Conservation (phyloP, 495 filamentous ascomycete species). For the Aspergillus biplanus region DNA sequence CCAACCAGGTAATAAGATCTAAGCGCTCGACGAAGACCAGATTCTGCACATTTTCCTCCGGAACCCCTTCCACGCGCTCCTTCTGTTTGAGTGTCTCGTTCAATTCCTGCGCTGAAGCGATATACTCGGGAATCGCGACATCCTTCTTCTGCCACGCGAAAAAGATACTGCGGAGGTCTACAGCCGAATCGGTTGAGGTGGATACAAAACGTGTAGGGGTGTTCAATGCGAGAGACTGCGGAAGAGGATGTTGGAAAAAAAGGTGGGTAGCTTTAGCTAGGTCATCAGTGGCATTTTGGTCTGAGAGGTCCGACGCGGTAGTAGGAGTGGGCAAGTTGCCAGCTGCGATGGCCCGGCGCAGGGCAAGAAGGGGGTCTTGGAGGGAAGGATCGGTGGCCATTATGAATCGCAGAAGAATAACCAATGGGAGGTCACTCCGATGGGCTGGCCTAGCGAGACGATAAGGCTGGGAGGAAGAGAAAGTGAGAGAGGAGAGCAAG, state of each 20-base stretch:
- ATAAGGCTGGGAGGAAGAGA: too few species aligned
- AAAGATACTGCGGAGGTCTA: constrained; percentile 92
- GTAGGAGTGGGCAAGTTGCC: constrained; percentile 68
- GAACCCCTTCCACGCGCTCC: constrained; percentile 52
- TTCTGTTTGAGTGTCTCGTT: constrained; percentile 74
- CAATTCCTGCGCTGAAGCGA: constrained; percentile 75
- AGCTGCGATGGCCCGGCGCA: constrained; percentile 76
- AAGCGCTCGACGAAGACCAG: constrained; percentile 87
- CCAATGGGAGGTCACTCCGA: too few species aligned
- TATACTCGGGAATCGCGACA: constrained; percentile 84
- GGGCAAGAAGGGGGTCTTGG: constrained; percentile 74
- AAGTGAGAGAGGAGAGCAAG: background rate
- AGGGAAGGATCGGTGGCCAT: constrained; percentile 42
- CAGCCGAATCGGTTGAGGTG: constrained; percentile 59
- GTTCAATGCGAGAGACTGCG: constrained; percentile 71
- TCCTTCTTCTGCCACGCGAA: constrained; percentile 94
- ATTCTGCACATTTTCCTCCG: constrained; percentile 66
- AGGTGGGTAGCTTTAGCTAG: constrained; percentile 83
- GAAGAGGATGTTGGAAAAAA: constrained; percentile 67
- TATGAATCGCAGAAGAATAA: background rate
- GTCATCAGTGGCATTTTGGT: constrained; percentile 49
- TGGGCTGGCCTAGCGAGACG: too few species aligned
- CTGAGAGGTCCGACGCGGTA: constrained; percentile 61
- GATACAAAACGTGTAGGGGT: constrained; percentile 83
- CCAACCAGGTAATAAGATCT: constrained; percentile 89